Percentiles rank a stretch among this genome's conserved stretches.
These are phyloP conservation scores for Exophiala mesophila DNA, from an alignment of 2,329 filamentous ascomycete genomes.

Conservation along the genomic window DNA sequence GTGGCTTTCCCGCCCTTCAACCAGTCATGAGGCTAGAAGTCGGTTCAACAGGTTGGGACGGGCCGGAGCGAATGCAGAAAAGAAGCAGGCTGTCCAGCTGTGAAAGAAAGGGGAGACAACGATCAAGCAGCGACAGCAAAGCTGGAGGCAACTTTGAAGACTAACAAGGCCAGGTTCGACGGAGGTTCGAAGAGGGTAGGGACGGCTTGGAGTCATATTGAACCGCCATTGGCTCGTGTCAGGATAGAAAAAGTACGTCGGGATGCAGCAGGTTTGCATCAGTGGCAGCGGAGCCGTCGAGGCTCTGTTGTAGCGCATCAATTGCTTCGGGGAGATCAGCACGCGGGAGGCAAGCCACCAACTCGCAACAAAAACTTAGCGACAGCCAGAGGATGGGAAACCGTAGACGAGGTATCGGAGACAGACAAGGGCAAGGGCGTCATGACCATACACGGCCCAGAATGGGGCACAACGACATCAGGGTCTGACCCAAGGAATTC, in stretches of 20 bases:
- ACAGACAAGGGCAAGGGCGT: not conserved
- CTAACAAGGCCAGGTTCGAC: constrained; percentile 12
- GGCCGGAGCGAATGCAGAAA: constrained; percentile 23
- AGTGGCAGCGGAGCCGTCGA: constrained; percentile 20
- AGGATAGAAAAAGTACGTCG: constrained; percentile 10
- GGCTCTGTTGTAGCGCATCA: constrained; percentile 19
- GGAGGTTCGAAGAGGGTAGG: constrained; percentile 16
- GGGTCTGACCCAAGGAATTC: too few relatives aligned
- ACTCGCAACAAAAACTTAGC: not conserved
- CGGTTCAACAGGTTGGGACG: constrained; percentile 17
- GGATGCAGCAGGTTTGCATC: constrained; percentile 12
- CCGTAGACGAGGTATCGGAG: not conserved
- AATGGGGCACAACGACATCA: too few relatives aligned
- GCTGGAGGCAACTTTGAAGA: constrained; percentile 20
- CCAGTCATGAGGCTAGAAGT: constrained; percentile 16
- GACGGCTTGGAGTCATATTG: constrained; percentile 15
- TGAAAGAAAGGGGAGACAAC: constrained; percentile 29
- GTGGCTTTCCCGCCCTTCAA: constrained; percentile 17
- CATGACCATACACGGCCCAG: not conserved
- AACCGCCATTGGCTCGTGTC: constrained; percentile 16
- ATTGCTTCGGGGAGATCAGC: constrained; percentile 17
- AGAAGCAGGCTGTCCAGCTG: constrained; percentile 36
- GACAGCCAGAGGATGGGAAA: constrained; percentile 3
- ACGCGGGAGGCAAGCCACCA: constrained; percentile 20
- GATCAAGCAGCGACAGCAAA: constrained; percentile 15